Evolutionary conservation across 768 basidiomycete genomes (phyloP).

Genomic region (Russula sp.): DNA sequence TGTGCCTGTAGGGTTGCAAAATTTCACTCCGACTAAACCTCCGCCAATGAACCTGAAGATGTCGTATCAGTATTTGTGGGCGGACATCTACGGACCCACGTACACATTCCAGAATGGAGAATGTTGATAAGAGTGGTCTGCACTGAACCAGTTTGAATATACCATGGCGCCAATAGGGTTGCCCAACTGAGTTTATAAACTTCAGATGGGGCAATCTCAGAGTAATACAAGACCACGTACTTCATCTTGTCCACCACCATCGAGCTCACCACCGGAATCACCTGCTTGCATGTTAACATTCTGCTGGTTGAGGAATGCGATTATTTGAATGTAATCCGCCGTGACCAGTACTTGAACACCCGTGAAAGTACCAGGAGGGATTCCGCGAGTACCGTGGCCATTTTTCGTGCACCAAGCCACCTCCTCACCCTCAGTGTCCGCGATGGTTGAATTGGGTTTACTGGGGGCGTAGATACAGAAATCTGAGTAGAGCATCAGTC

Average conservation of each 20-base stretch:
- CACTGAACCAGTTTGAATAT: slow-evolving; percentile 49
- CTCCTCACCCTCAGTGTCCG: slow-evolving; percentile 58
- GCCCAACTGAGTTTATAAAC: slow-evolving; percentile 43
- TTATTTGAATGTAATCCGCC: slow-evolving; percentile 50
- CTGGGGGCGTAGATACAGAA: slow-evolving; percentile 63
- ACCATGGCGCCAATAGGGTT: slow-evolving; percentile 71
- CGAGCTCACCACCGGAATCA: slow-evolving; percentile 73
- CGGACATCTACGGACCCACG: slow-evolving; percentile 19
- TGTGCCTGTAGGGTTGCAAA: slow-evolving; percentile 53
- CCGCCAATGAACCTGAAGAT: slow-evolving; percentile 63
- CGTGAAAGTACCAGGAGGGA: slow-evolving; percentile 54
- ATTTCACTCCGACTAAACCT: slow-evolving; percentile 59
- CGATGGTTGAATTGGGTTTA: slow-evolving; percentile 46
- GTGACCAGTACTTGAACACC: slow-evolving; percentile 62
- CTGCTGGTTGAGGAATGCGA: slow-evolving; percentile 58
- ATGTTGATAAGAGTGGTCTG: slow-evolving; percentile 43
- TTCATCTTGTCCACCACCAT: slow-evolving; percentile 66
- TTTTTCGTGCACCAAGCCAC: slow-evolving; percentile 76
- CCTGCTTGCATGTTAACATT: slow-evolving; percentile 40
- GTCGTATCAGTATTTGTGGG: background rate
- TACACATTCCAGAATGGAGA: slow-evolving; percentile 64
- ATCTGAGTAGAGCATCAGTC: slow-evolving; percentile 33
- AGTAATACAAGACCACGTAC: slow-evolving; percentile 26
- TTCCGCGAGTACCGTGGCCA: slow-evolving; percentile 62
- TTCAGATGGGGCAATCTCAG: background rate